Base-by-base conservation (phyloP, 805 yeast species). In the Candida dendrica region DNA sequence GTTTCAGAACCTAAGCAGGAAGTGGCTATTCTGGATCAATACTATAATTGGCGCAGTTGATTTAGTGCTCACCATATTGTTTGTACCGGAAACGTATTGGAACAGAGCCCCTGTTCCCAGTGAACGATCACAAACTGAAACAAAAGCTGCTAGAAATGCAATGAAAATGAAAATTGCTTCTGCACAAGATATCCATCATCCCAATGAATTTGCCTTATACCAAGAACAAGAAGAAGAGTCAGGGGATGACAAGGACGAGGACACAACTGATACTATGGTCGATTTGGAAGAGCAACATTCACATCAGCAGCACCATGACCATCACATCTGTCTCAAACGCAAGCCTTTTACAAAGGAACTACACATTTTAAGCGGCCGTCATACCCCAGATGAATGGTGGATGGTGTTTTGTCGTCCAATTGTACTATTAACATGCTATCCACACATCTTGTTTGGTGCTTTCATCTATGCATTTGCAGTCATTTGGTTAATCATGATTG, bases 61-160 rank as follows among this genome's bases (percentile, higher is more conserved):
- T 48, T 61, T 75, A 27, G 49, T 69, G 2, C 56, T 69, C 24
- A 70, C 75, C 13, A 70, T 68, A 42, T 52, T 78, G 11, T 77
- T 77, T 53, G 82, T 76, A 17, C 84, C 84, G 3, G 84, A 79
- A 44, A 79, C 84, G 1, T 78, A 74, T 58, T 78, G 81, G 80
- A 76, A 72, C 44, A 64, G 84, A 43, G 55, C 72, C 1, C 80
- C 81, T 6, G 63, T 66, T 2, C 72, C 72, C 2, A 64, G 63
- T 47, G 70, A 73, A 48, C 59, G 75, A 45, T 71, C 78, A 3
- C 49, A 60, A 18, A 56, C 60, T 41, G 84, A 77, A 56, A 65
- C 79, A 3, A 61, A 61, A 37, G 63, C 63, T 17, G 83, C 81
- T 1, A 60, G 66, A 46, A 62, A 56, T 31, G 72, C 63, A 2